Evolutionary conservation across 495 filamentous ascomycete species (phyloP), one percentile per base, ranked within the genome.

Genomic region (Trichocladium uniseriatum): DNA sequence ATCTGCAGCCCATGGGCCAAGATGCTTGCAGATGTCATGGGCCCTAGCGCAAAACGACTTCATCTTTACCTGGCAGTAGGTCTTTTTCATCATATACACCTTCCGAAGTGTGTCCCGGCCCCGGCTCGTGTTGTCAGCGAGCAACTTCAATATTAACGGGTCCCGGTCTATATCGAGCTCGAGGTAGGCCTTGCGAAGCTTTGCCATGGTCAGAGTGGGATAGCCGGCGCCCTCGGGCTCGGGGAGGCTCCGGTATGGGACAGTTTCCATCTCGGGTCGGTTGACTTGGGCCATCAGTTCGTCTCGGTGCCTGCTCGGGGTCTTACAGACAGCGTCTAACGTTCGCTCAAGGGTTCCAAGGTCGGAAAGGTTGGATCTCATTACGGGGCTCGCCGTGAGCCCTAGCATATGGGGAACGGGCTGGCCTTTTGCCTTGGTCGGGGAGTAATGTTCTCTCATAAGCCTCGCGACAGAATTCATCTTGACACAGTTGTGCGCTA

Each of bases 321-420:
- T 84, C 41, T 70, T 81, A 48, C 83, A 82, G 9, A 83, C 67
- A 1, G 89, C 78, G 57, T 92, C 76, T 16, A 97, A 64, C 52
- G 87, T 94, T 19, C 71, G 43, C 60, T 97, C 91, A 18, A 97
- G 79, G 9, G 55, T 60, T 24, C 70, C 62, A 14, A 90, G 63
- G 31, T 70, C 72, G 0, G 59, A 53, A 6, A 71, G 61, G 24
- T 74, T 71, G 49, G 74, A 69, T 62, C 72, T 75, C 48, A 86
- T 78, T 9, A 90, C 71, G 0, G 91, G 91, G 56, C 87, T 94
- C 0, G 91, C 91, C 16, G 86, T 89, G 2, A 97, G 74, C 5
- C 90, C 91, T 8, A 96, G 68, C 44, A 96, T 89, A 11, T 70
- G 67, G 0, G 92, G 91, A 8, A 86, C 69, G 14, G 61, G 49